These are phyloP conservation scores for Cudoniella acicularis DNA, from an alignment of 495 filamentous ascomycete genomes.

Conservation along the genomic window DNA sequence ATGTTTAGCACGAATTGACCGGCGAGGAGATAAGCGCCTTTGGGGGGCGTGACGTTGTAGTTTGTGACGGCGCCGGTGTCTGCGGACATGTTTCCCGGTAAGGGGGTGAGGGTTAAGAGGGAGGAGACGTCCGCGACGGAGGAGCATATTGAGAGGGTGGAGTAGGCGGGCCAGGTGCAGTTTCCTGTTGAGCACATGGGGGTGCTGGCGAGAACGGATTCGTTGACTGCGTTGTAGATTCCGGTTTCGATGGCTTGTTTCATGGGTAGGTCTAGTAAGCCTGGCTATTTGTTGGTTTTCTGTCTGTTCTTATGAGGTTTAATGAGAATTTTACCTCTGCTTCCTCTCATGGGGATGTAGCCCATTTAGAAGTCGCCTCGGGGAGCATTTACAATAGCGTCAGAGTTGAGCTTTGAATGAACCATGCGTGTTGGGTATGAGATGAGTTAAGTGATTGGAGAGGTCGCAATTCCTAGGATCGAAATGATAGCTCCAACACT, in stretches of 20 bases:
- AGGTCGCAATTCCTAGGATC: constrained; percentile 36
- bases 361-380: not conserved
- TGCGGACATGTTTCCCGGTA: not conserved
- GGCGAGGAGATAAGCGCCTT: not conserved
- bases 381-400: constrained; percentile 18
- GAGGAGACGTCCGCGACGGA: constrained; percentile 34
- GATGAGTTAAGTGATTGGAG: constrained; percentile 45
- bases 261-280: constrained; percentile 29
- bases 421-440: constrained; percentile 24
- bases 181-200: constrained; percentile 40
- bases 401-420: constrained; percentile 1
- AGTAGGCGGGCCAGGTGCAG: constrained; percentile 40
- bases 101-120: constrained; percentile 20
- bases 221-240: constrained; percentile 32
- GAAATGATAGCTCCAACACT: constrained; percentile 36
- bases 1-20: not conserved
- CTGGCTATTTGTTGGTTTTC: constrained; percentile 19
- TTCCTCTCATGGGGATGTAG: not conserved
- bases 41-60: constrained; percentile 5
- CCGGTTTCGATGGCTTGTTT: constrained; percentile 39
- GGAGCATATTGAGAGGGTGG: constrained; percentile 43
- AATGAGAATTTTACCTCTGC: not conserved
- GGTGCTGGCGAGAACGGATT: constrained; percentile 9
- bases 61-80: not conserved
- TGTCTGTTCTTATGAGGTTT: no score